phyloP scores from a whole-genome alignment of 179 eudicot genomes.

The Nepenthes alata region DNA sequence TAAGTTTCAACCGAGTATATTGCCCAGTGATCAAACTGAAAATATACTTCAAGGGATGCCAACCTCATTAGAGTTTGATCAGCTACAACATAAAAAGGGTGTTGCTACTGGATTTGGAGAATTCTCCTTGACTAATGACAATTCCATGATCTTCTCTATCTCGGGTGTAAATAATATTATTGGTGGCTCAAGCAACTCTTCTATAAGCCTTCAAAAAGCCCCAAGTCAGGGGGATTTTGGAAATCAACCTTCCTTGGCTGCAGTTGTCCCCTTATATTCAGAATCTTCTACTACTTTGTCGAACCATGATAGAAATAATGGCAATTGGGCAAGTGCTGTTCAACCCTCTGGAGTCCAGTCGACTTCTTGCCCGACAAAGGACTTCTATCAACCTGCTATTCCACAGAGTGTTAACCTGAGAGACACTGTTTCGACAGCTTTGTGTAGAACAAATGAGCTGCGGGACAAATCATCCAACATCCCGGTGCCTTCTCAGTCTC shows the following conservation, averaged over 20 bases:
- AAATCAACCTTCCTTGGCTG: slow-evolving; percentile 13
- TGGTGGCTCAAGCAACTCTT: slow-evolving; percentile 21
- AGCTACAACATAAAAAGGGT: slow-evolving; percentile 25
- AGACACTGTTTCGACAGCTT: not conserved
- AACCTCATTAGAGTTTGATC: slow-evolving; percentile 41
- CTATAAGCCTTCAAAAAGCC: slow-evolving; percentile 17
- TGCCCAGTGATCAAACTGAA: slow-evolving; percentile 28
- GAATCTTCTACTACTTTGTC: slow-evolving; percentile 24
- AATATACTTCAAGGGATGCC: slow-evolving; percentile 51
- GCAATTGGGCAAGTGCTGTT: slow-evolving; percentile 28
- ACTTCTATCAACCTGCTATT: slow-evolving; percentile 10
- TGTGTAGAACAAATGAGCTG: slow-evolving; percentile 6
- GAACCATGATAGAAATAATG: slow-evolving; percentile 22
- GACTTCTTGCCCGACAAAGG: slow-evolving; percentile 5
- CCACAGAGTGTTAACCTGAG: slow-evolving; percentile 4
- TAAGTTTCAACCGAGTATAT: slow-evolving; percentile 21
- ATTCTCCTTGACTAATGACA: slow-evolving; percentile 8
- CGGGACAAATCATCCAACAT: slow-evolving; percentile 8
- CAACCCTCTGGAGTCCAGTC: slow-evolving; percentile 26
- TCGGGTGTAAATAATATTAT: slow-evolving; percentile 6
- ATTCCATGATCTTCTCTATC: slow-evolving; percentile 9
- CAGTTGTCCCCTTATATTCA: slow-evolving; percentile 9
- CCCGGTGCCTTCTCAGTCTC: slow-evolving; percentile 3
- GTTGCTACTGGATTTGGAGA: slow-evolving; percentile 11
- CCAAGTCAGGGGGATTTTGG: slow-evolving; percentile 13